A percentile compares a stretch with the other conserved stretches of the same genome.
These are phyloP conservation scores for Colletotrichum spinosum DNA, from an alignment of 2,329 filamentous ascomycete genomes.

Conservation along the genomic window DNA sequence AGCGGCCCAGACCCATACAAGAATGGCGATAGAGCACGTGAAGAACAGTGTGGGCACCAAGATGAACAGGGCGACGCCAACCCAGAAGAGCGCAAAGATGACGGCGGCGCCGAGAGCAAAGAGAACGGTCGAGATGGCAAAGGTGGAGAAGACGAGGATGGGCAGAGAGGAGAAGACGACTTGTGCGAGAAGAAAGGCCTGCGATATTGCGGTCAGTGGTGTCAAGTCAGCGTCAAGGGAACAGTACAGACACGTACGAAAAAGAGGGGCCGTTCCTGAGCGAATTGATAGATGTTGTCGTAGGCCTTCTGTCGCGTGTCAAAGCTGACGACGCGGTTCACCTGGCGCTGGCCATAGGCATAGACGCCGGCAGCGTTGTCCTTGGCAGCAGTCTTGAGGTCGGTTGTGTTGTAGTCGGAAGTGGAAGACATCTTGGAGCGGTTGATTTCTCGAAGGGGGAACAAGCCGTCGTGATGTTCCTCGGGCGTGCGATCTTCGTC, in stretches of 20 bases:
- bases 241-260: conserved; percentile 68
- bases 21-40: conserved; percentile 70
- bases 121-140: conserved; percentile 71
- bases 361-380: conserved; percentile 51
- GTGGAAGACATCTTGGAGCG: conserved; percentile 9
- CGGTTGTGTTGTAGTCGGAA: conserved; percentile 35
- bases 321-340: conserved; percentile 68
- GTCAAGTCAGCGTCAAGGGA: neutral
- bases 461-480: conserved; percentile 2
- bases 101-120: conserved; percentile 72
- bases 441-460: neutral
- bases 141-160: conserved; percentile 74
- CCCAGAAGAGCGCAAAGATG: conserved; percentile 75
- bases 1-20: conserved; percentile 76
- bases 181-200: conserved; percentile 78
- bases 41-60: conserved; percentile 77
- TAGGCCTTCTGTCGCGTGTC: conserved; percentile 69
- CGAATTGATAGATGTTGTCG: conserved; percentile 65
- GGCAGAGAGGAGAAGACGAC: conserved; percentile 74
- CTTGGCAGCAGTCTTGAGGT: conserved; percentile 43
- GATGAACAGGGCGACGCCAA: conserved; percentile 73
- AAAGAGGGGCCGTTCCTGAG: conserved; percentile 73
- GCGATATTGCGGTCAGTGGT: conserved; percentile 27
- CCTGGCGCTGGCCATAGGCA: conserved; percentile 55
- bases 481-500: neutral